Percentiles rank a stretch among this genome's conserved stretches.
Evolutionary conservation across 345 rosid species (phyloP).

Genomic region (Orychophragmus violaceus): DNA sequence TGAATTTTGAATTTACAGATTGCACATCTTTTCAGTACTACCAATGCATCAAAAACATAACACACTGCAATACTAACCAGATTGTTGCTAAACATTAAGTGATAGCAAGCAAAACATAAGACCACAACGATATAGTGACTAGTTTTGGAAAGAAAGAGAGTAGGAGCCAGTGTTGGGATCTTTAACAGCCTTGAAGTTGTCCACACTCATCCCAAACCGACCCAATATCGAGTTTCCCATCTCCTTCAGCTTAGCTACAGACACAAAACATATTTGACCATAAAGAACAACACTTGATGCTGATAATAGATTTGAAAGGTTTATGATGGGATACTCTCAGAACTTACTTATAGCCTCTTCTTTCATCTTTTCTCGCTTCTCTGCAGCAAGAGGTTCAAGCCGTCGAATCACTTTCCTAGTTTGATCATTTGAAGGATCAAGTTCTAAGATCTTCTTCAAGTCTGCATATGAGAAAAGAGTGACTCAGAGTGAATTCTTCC

Average conservation of each 20-base stretch:
- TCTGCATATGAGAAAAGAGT: constrained; percentile 37
- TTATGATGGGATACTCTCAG: neutral
- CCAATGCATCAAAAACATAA: neutral
- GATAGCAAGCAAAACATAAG: constrained; percentile 6
- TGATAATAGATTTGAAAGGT: neutral
- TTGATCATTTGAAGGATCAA: constrained; percentile 75
- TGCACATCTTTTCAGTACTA: neutral
- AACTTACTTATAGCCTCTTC: constrained; percentile 94
- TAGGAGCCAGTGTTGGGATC: constrained; percentile 94
- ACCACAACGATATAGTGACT: neutral
- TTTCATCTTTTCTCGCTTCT: constrained; percentile 93
- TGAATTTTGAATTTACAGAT: constrained; percentile 21
- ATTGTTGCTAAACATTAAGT: constrained; percentile 2
- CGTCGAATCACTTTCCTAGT: constrained; percentile 57
- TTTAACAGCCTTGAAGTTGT: constrained; percentile 91
- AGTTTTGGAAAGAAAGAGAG: constrained; percentile 67
- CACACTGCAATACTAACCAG: neutral
- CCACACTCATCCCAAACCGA: constrained; percentile 83
- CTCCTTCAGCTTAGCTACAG: constrained; percentile 81
- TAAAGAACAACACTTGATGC: neutral
- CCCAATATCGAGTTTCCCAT: constrained; percentile 83
- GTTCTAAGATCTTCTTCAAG: constrained; percentile 74
- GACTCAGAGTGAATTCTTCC: neutral
- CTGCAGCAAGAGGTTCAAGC: constrained; percentile 85
- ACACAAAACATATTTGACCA: neutral